Percentiles rank a stretch among this genome's conserved stretches.
These are phyloP conservation scores for Thymus mandschuricus DNA, from an alignment of 257 asterid species.

Conservation along the genomic window DNA sequence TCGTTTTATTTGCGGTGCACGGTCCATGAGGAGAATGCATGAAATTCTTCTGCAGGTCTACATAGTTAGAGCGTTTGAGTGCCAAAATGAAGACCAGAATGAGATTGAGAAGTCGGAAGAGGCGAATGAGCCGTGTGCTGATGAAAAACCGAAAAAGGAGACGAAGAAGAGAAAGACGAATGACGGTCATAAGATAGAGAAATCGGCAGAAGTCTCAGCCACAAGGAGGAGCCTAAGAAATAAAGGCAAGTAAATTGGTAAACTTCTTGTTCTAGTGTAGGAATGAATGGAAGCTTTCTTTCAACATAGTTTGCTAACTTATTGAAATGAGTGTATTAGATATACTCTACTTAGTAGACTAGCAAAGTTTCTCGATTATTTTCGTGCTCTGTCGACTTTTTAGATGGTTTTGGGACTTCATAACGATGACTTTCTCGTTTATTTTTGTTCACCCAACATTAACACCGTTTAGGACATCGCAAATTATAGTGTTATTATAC, in stretches of 20 bases:
- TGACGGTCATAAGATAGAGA: constrained; percentile 20
- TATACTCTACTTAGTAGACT: no score
- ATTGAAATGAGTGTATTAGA: no score
- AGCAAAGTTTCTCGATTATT: no score
- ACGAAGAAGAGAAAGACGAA: neutral
- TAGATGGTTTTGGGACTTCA: no score
- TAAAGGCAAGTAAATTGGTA: constrained; percentile 26
- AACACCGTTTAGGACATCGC: no score
- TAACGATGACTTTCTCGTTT: no score
- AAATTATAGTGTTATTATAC: no score
- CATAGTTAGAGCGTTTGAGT: constrained; percentile 55
- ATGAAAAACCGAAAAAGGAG: constrained; percentile 18
- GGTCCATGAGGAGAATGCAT: neutral
- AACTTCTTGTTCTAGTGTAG: neutral
- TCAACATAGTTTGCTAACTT: neutral
- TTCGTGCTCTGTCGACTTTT: no score
- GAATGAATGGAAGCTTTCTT: neutral
- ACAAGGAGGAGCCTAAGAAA: constrained; percentile 46
- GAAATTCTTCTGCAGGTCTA: constrained; percentile 51
- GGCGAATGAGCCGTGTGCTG: neutral
- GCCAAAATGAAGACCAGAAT: constrained; percentile 24
- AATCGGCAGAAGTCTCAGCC: constrained; percentile 35
- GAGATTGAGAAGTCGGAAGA: constrained; percentile 37
- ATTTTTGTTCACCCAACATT: no score
- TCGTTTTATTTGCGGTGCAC: neutral